Evolutionary conservation across 768 basidiomycete genomes (phyloP).

Genomic region (Agrocybe praecox): DNA sequence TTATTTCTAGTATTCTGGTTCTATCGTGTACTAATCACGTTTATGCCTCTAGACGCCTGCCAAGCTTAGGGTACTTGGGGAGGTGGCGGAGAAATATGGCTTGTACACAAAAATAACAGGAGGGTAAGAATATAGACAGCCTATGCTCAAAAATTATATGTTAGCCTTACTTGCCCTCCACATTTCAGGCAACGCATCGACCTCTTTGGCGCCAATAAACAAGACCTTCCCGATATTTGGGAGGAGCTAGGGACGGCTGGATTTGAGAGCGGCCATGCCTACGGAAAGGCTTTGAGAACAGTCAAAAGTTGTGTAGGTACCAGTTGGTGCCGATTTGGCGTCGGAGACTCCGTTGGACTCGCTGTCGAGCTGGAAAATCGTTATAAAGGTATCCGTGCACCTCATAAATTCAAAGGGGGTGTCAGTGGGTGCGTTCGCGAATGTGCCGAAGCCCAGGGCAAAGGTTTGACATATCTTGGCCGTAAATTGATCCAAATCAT

Average conservation of each 20-base stretch:
- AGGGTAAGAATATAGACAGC: constrained; percentile 9
- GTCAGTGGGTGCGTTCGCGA: constrained; percentile 76
- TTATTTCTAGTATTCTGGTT: background rate
- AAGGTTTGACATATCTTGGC: constrained; percentile 9
- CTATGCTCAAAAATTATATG: no score
- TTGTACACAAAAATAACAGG: constrained; percentile 58
- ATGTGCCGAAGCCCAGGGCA: constrained; percentile 76
- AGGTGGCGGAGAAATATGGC: constrained; percentile 66
- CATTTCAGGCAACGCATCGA: constrained; percentile 67
- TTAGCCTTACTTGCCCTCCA: constrained; percentile 17
- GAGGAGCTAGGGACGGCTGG: constrained; percentile 64
- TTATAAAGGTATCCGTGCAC: constrained; percentile 68
- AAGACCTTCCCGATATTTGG: constrained; percentile 71
- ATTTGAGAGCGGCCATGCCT: constrained; percentile 78
- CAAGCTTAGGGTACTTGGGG: constrained; percentile 62
- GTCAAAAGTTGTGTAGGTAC: constrained; percentile 82
- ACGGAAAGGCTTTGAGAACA: constrained; percentile 69
- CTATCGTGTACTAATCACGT: background rate
- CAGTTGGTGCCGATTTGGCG: constrained; percentile 66
- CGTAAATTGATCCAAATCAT: background rate
- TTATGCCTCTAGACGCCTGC: constrained; percentile 48
- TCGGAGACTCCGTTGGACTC: constrained; percentile 76
- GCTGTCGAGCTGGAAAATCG: constrained; percentile 73
- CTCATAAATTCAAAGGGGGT: constrained; percentile 80
- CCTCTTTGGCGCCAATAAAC: constrained; percentile 70